phyloP scores from a whole-genome alignment of 2,329 filamentous ascomycete species.

The Simplicillium sp. region DNA sequence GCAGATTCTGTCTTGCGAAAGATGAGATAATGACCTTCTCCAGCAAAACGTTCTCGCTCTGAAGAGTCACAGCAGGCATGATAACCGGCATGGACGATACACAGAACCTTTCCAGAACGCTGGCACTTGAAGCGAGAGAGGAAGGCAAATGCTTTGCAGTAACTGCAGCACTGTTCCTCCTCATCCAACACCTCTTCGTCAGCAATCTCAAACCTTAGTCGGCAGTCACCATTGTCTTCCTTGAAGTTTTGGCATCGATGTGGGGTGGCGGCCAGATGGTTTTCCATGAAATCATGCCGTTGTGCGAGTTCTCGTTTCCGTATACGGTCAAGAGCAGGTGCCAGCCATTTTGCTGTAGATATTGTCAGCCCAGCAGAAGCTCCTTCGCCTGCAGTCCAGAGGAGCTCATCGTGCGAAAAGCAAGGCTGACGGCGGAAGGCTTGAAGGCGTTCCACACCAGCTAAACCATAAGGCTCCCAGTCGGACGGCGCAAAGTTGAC shows the following conservation, averaged over 20 bases:
- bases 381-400: conserved; percentile 80
- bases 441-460: conserved; percentile 77
- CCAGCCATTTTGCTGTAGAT: conserved; percentile 89
- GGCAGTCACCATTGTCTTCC: conserved; percentile 41
- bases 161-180: conserved; percentile 84
- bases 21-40: conserved; percentile 62
- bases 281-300: conserved; percentile 58
- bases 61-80: conserved; percentile 70
- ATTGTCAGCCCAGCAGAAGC: conserved; percentile 63
- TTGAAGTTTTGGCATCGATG: conserved; percentile 41
- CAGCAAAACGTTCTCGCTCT: conserved; percentile 57
- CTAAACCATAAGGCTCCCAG: conserved; percentile 87
- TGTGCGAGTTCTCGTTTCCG: conserved; percentile 61
- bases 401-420: conserved; percentile 92
- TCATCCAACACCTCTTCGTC: conserved; percentile 78
- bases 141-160: conserved; percentile 89
- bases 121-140: conserved; percentile 83
- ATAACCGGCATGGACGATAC: conserved; percentile 70
- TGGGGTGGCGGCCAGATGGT: conserved; percentile 45
- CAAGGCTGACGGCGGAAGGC: conserved; percentile 86
- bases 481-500: conserved; percentile 95
- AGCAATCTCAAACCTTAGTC: conserved; percentile 53
- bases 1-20: conserved; percentile 69
- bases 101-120: conserved; percentile 72
- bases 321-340: conserved; percentile 74